Evolutionary conservation across 768 basidiomycete species (phyloP).

Genomic region (Pleurotus tuoliensis): DNA sequence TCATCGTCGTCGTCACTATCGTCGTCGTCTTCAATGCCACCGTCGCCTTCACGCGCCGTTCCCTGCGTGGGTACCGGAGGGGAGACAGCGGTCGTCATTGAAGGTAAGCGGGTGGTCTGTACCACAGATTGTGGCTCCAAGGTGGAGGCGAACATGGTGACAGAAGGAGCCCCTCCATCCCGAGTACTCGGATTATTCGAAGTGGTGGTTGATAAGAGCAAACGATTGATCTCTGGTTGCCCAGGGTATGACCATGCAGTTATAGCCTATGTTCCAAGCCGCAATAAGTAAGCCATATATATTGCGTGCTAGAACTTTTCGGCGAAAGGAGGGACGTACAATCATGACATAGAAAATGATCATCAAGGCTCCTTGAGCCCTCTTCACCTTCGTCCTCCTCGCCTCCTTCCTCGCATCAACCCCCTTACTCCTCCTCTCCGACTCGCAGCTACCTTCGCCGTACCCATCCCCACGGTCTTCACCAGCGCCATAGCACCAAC

Average conservation of each 20-base stretch:
- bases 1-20: background rate
- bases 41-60: background rate
- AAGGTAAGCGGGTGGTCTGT: background rate
- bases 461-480: no score
- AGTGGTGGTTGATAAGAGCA: no score
- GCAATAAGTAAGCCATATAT: background rate
- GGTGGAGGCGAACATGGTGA: no score
- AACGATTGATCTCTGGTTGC: conserved; percentile 37
- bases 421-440: no score
- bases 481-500: conserved; percentile 33
- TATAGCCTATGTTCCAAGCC: conserved; percentile 37
- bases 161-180: conserved; percentile 26
- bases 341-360: conserved; percentile 68
- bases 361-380: conserved; percentile 69
- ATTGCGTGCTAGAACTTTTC: background rate
- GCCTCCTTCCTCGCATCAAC: conserved; percentile 76
- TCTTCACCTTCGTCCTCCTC: conserved; percentile 77
- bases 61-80: background rate
- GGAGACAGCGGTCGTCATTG: background rate
- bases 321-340: conserved; percentile 24
- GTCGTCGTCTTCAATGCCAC: background rate
- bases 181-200: conserved; percentile 8
- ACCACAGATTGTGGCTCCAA: no score
- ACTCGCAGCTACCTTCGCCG: no score
- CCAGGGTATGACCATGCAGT: conserved; percentile 67